These are phyloP conservation scores for Tylopilus intermedius DNA, from an alignment of 768 basidiomycete species.

Conservation along the genomic window DNA sequence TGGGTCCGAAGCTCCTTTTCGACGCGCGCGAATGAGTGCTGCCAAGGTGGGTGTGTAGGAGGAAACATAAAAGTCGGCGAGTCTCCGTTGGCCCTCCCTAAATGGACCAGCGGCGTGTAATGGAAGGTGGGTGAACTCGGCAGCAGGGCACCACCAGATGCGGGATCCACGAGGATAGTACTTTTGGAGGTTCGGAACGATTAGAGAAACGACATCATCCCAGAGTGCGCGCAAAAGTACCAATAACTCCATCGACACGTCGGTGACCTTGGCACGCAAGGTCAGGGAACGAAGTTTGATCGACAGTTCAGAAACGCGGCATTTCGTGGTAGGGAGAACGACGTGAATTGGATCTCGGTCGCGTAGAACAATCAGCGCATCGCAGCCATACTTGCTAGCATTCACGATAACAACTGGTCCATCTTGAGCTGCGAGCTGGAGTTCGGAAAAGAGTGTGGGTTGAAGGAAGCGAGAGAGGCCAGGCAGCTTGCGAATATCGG, in stretches of 20 bases:
- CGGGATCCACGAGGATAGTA: not conserved
- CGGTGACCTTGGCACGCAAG: not conserved
- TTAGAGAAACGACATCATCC: too few relatives aligned
- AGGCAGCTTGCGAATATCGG: conserved; percentile 9
- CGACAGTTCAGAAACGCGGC: not conserved
- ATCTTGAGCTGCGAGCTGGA: not conserved
- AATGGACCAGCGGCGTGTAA: not conserved
- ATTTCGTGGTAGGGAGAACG: not conserved
- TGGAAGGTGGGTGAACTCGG: too few relatives aligned
- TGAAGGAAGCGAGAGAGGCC: conserved; percentile 12
- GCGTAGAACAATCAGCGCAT: not conserved
- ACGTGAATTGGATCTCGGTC: conserved; percentile 1
- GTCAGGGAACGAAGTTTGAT: not conserved
- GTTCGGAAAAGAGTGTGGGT: not conserved
- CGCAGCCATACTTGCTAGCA: not conserved
- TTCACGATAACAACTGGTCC: not conserved
- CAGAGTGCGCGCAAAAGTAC: too few relatives aligned
- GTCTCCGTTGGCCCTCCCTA: not conserved
- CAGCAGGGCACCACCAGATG: too few relatives aligned
- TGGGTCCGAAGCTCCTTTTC: not conserved
- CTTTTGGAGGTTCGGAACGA: not conserved
- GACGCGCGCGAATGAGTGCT: not conserved
- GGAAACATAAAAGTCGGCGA: not conserved
- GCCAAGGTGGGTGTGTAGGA: conserved; percentile 1
- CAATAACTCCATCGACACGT: not conserved